Evolutionary conservation across 345 rosid genomes (phyloP), one percentile per base, ranked within the genome.

Genomic region (Alliaria petiolata): DNA sequence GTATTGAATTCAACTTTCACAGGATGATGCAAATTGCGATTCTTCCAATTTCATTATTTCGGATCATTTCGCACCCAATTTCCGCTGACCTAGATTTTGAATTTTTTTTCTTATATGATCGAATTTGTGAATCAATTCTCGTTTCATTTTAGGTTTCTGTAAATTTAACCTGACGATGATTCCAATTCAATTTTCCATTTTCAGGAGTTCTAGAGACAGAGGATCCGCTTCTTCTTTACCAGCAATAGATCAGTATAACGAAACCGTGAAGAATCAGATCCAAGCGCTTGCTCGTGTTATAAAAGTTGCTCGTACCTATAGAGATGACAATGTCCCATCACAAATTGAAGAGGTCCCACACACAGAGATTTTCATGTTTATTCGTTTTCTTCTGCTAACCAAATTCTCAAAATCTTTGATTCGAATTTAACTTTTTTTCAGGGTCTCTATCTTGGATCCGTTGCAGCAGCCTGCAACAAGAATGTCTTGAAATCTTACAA

Each of bases 381-480:
- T 7, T n/a, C n/a, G 1, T 38, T 5, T 2, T 66, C 28, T 16
- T 33, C 16, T 11, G 4, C 12, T n/a, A 59, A 28, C 31, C 42
- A 69, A 35, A 3, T 9, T 30, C 15, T 39, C 36, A 39, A 34
- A 28, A 0, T 8, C 17, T 45, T 46, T 74, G 62, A 36, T 55
- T 70, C 16, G 3, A 15, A 28, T 25, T 57, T 7, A 7, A 68
- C 5, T 63, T 67, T 22, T 22, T 1, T 22, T 10, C 71, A 84
- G 83, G 85, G 84, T 76, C 82, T 84, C 7, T 82, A 77, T 70
- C 80, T 84, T 70, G 87, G 87, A 72, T 82, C 85, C 17, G 36
- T 82, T 4, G 79, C 64, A 15, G 90, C 78, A 71, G 86, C 88
- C 22, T 63, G 69, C 62, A 84, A 82, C 52, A 62, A 77, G 67